phyloP scores from a whole-genome alignment of 1,139 yeast species.

The Saccharomyces pastorianus region DNA sequence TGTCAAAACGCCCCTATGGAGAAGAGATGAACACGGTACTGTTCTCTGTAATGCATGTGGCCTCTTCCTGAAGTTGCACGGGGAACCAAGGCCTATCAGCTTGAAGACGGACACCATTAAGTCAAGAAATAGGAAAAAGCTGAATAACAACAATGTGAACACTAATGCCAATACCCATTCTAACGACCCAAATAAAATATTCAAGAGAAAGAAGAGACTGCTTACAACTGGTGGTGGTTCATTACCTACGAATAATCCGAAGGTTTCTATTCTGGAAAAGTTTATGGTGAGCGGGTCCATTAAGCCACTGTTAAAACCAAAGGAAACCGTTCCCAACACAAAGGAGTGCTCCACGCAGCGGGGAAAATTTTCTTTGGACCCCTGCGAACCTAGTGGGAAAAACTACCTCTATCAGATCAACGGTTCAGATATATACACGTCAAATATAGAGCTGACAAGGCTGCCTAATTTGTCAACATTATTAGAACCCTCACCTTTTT shows the following conservation, averaged over 20 bases:
- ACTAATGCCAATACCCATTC: slow-evolving; percentile 27
- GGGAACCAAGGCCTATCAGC: slow-evolving; percentile 81
- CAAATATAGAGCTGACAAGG: not conserved
- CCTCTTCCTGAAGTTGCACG: slow-evolving; percentile 76
- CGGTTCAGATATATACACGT: not conserved
- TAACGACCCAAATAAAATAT: not conserved
- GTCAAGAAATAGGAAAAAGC: slow-evolving; percentile 59
- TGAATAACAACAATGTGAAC: not conserved
- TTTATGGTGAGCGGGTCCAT: not conserved
- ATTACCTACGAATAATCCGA: not conserved
- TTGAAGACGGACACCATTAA: slow-evolving; percentile 83
- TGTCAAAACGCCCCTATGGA: slow-evolving; percentile 86
- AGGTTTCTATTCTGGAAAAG: not conserved
- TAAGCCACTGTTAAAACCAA: not conserved
- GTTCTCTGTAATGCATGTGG: slow-evolving; percentile 94
- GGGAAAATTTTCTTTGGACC: not conserved
- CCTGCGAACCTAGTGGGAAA: not conserved
- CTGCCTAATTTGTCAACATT: not conserved
- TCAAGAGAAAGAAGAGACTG: not conserved
- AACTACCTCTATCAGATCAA: not conserved
- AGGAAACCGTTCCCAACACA: not conserved
- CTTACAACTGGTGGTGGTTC: not conserved
- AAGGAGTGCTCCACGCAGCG: not conserved
- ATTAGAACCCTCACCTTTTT: not conserved
- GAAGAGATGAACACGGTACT: slow-evolving; percentile 85